Conservation (phyloP, 208 protist species). For the Porcisia deanei region DNA sequence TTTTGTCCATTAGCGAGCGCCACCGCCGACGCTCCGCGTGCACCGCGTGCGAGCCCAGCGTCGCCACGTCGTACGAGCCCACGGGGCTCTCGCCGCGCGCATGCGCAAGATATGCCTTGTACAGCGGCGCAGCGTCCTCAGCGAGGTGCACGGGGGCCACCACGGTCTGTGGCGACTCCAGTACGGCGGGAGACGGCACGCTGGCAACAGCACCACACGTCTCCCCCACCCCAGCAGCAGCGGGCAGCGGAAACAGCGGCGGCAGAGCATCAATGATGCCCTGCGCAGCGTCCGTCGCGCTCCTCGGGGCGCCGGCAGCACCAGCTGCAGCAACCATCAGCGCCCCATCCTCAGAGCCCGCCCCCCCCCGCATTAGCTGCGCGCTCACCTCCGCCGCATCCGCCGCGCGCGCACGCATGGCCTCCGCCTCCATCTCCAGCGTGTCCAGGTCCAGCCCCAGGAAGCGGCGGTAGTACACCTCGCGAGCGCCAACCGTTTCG, state of each 20-base stretch:
- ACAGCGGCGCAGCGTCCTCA: slow-evolving; percentile 61
- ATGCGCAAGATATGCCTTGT: slow-evolving; percentile 67
- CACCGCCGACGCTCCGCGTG: slow-evolving; percentile 67
- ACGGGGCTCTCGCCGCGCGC: slow-evolving; percentile 51
- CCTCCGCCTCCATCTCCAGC: slow-evolving; percentile 54
- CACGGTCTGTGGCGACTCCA: background rate
- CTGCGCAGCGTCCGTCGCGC: slow-evolving; percentile 25
- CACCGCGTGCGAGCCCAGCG: slow-evolving; percentile 40
- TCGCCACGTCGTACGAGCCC: slow-evolving; percentile 62
- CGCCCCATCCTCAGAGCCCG: slow-evolving; percentile 5
- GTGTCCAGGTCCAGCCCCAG: slow-evolving; percentile 68
- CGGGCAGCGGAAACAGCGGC: slow-evolving; percentile 24
- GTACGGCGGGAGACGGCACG: background rate
- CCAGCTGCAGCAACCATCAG: slow-evolving; percentile 2
- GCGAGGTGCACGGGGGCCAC: slow-evolving; percentile 2
- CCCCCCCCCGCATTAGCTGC: slow-evolving; percentile 1
- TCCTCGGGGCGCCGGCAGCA: slow-evolving; percentile 8
- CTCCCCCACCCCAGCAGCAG: background rate
- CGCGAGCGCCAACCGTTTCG: slow-evolving; percentile 52
- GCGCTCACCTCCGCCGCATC: slow-evolving; percentile 37
- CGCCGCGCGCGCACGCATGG: slow-evolving; percentile 38
- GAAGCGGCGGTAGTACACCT: slow-evolving; percentile 74
- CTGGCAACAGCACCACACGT: background rate
- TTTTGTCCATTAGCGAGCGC: slow-evolving; percentile 77
- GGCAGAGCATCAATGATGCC: slow-evolving; percentile 37